A percentile compares a stretch with the other conserved stretches of the same genome.
phyloP scores from a whole-genome alignment of 805 yeast species.

The Citeromyces matritensis region DNA sequence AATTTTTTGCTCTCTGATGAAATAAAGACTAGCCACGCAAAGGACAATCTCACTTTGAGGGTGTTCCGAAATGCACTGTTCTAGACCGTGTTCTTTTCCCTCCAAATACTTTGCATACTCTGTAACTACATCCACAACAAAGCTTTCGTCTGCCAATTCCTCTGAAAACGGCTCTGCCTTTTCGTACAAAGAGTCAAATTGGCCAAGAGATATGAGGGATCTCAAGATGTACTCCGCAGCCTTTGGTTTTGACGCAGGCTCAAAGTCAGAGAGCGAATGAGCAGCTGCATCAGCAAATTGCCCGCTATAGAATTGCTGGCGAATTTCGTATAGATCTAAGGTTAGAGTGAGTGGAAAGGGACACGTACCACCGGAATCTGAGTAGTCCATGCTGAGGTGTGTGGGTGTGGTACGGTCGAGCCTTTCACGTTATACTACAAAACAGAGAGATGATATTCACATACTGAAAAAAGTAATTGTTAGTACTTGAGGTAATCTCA shows the following conservation, averaged over 20 bases:
- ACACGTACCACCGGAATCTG: too few species aligned
- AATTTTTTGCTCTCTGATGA: conserved; percentile 20
- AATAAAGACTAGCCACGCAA: conserved; percentile 22
- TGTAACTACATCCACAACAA: background rate
- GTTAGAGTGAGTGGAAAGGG: too few species aligned
- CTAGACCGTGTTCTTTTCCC: conserved; percentile 1
- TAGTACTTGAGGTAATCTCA: too few species aligned
- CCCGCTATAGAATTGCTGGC: conserved; percentile 48
- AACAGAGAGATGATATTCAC: too few species aligned
- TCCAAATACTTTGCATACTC: conserved; percentile 2
- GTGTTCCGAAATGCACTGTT: conserved; percentile 1
- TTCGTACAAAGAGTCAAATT: conserved; percentile 2
- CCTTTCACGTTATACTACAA: too few species aligned
- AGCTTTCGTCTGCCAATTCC: background rate
- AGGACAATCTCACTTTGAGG: conserved; percentile 12
- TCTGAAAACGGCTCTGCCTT: background rate
- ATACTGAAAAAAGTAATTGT: too few species aligned
- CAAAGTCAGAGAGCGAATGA: conserved; percentile 20
- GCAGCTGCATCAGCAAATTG: conserved; percentile 30
- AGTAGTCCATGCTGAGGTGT: too few species aligned
- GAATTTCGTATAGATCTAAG: conserved; percentile 33
- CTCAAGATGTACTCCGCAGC: conserved; percentile 4
- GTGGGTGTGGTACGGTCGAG: too few species aligned
- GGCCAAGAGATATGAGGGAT: conserved; percentile 1
- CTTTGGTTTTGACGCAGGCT: conserved; percentile 8